A percentile compares a stretch with the other conserved stretches of the same genome.
phyloP scores from a whole-genome alignment of 176 grass and related monocot genomes.

The Lolium perenne region DNA sequence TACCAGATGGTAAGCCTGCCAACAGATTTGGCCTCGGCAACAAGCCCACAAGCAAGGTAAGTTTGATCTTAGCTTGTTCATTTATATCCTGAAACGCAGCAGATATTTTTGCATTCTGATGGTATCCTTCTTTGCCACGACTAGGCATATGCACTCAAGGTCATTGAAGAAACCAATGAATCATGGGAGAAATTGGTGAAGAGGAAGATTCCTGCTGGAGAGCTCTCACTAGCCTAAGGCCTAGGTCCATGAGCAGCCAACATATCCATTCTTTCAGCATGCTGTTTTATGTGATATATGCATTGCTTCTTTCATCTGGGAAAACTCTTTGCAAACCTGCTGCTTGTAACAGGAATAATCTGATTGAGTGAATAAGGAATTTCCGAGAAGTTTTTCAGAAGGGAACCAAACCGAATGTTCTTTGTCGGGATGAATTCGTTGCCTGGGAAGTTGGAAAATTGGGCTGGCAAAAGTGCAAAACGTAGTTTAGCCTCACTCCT shows the following conservation, averaged over 20 bases:
- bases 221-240: constrained; percentile 78
- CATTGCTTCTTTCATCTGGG: constrained; percentile 27
- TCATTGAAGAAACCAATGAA: constrained; percentile 92
- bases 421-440: not conserved
- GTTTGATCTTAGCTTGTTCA: constrained; percentile 1
- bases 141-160: constrained; percentile 95
- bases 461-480: not conserved
- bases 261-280: constrained; percentile 45
- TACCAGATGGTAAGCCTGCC: constrained; percentile 96
- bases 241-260: constrained; percentile 22
- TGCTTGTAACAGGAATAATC: constrained; percentile 35
- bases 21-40: constrained; percentile 92
- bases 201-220: constrained; percentile 89
- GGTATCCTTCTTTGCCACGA: constrained; percentile 31
- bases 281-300: constrained; percentile 18
- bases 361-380: constrained; percentile 44
- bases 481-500: not conserved
- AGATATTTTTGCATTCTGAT: constrained; percentile 24
- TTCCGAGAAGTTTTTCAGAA: constrained; percentile 18
- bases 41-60: constrained; percentile 91
- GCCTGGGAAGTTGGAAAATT: not conserved
- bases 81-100: constrained; percentile 8
- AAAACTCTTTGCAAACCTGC: not conserved
- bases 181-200: constrained; percentile 95
- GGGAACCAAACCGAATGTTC: not conserved